Conservation (phyloP, 768 basidiomycete species). For the Daedaleopsis nitida region DNA sequence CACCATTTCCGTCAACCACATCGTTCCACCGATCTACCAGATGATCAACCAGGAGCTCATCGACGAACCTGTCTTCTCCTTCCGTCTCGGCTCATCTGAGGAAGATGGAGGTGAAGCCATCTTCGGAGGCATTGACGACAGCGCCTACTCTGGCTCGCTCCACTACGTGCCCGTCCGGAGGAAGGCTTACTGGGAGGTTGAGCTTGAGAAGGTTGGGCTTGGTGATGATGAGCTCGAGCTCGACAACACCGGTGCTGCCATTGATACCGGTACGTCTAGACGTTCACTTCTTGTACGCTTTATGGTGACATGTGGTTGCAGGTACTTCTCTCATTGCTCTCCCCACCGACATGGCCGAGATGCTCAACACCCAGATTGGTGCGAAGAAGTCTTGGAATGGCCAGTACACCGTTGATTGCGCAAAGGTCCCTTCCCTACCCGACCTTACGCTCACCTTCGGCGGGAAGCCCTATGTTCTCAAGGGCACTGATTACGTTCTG, state of each 20-base stretch:
- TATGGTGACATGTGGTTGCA: conserved; percentile 26
- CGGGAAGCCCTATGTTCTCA: conserved; percentile 77
- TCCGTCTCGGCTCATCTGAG: conserved; percentile 87
- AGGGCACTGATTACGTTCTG: conserved; percentile 86
- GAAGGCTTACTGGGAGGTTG: conserved; percentile 98
- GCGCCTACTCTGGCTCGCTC: conserved; percentile 79
- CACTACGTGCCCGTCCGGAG: conserved; percentile 88
- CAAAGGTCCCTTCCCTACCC: conserved; percentile 81
- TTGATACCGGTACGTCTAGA: conserved; percentile 69
- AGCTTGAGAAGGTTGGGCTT: conserved; percentile 83
- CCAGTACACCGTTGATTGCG: conserved; percentile 90
- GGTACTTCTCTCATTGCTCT: conserved; percentile 94
- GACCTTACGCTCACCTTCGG: conserved; percentile 82
- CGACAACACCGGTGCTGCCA: conserved; percentile 91
- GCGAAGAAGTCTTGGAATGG: conserved; percentile 96
- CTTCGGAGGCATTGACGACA: conserved; percentile 86
- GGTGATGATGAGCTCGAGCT: conserved; percentile 88
- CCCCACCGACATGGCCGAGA: conserved; percentile 94
- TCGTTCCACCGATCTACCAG: conserved; percentile 92
- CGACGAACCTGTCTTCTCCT: conserved; percentile 88
- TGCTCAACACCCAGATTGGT: conserved; percentile 95
- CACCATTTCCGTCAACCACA: conserved; percentile 92
- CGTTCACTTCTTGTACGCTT: neutral
- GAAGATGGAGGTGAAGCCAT: conserved; percentile 87
- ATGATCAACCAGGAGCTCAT: conserved; percentile 85